Evolutionary conservation across 2,329 filamentous ascomycete species (phyloP), one percentile per base, ranked within the genome.

Genomic region (Penicillium sclerotiorum): DNA sequence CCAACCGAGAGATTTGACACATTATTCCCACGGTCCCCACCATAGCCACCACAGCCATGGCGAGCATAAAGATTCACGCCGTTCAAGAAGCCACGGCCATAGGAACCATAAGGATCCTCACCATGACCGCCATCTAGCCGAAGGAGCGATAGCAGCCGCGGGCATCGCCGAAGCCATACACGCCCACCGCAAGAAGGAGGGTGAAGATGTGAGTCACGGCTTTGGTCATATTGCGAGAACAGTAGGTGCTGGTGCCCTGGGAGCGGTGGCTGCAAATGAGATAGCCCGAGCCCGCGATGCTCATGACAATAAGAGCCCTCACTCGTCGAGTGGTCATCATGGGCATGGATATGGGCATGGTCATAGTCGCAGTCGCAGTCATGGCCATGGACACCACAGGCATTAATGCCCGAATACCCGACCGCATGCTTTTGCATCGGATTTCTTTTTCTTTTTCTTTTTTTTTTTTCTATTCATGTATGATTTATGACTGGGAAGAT

Each of bases 191-290:
- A 41, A 52, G 30, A 48, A 48, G 35, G 30, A 45, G 9, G 45
- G 49, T 2, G 36, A 52, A 30, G 39, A 48, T 9, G 45, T 45
- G 8, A 52, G 49, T 28, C 40, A 40, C 25, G 49, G 49, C 2
- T 32, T 48, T 20, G 49, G 49, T 9, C 49, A 48, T 48, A 13
- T 52, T 20, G 28, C 25, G 41, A 45, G 45, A 4, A 48, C 45
- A 1, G 35, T 52, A 18, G 49, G 49, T 13, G 49, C 49, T 33
- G 49, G 49, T 36, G 49, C 45, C n/a, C 22, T 52, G 11, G 49
- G 49, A 4, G 49, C 49, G 7, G 45, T 52, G n/a, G 49, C 45
- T 20, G 45, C 40, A 25, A 42, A 47, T 32, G 49, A 51, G 20
- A 33, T 45, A 25, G 32, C 36, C 15, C 20, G 44, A 25, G 36